Conservation (phyloP, 1,139 yeast species). For the Suhomyces anneliseae region DNA sequence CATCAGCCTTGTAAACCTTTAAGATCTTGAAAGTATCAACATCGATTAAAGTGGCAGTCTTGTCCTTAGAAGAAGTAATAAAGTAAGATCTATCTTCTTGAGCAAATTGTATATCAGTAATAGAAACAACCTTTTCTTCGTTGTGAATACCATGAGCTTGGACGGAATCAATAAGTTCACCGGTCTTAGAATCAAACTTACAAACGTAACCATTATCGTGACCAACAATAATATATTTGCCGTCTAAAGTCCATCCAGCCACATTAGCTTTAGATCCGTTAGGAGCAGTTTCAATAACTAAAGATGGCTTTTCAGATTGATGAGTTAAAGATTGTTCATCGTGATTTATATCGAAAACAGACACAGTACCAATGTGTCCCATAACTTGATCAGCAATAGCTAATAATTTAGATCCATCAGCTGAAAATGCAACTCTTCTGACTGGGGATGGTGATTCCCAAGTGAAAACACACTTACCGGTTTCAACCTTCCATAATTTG, state of each 20-base stretch:
- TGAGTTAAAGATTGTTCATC: conserved; percentile 35
- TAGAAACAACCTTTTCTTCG: conserved; percentile 52
- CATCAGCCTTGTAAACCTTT: conserved; percentile 82
- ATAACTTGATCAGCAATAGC: conserved; percentile 90
- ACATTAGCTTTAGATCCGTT: conserved; percentile 70
- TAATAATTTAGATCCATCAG: conserved; percentile 66
- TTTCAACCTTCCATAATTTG: conserved; percentile 80
- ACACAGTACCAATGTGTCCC: conserved; percentile 83
- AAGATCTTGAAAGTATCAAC: conserved; percentile 71
- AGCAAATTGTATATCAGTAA: conserved; percentile 90
- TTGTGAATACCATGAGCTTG: conserved; percentile 64
- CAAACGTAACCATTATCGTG: conserved; percentile 85
- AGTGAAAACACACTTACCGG: conserved; percentile 73
- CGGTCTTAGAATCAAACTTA: conserved; percentile 75
- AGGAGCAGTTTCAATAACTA: conserved; percentile 63
- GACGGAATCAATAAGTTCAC: conserved; percentile 60
- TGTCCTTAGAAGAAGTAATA: conserved; percentile 91
- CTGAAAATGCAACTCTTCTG: conserved; percentile 84
- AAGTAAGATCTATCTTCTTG: conserved; percentile 81
- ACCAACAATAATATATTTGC: conserved; percentile 75
- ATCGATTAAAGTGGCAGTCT: conserved; percentile 77
- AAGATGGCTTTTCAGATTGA: conserved; percentile 51
- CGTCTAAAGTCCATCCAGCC: conserved; percentile 86
- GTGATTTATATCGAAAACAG: conserved; percentile 60
- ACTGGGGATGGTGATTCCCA: conserved; percentile 85